phyloP scores from a whole-genome alignment of 768 basidiomycete genomes.

The Porphyrellus cyaneotinctus region DNA sequence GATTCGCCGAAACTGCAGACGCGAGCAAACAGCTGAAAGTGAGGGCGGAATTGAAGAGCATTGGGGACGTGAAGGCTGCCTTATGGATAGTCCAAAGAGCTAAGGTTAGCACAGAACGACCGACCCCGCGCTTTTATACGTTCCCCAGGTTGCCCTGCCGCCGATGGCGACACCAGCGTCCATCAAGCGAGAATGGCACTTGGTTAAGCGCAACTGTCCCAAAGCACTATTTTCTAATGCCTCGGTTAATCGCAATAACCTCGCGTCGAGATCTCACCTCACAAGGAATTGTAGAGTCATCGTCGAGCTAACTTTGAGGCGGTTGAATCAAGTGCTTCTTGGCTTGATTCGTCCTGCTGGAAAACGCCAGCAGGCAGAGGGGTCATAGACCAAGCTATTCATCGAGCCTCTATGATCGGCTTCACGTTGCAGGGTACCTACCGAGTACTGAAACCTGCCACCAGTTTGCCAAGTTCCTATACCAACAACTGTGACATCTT shows the following conservation, averaged over 20 bases:
- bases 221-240: neutral
- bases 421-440: too few relatives aligned
- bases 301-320: too few relatives aligned
- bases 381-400: too few relatives aligned
- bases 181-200: neutral
- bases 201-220: neutral
- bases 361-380: too few relatives aligned
- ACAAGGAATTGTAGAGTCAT: too few relatives aligned
- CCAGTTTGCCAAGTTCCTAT: too few relatives aligned
- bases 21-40: neutral
- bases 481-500: too few relatives aligned
- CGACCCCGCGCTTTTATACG: neutral
- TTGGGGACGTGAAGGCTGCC: neutral
- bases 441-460: too few relatives aligned
- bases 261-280: neutral
- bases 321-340: too few relatives aligned
- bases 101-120: neutral
- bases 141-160: neutral
- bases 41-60: neutral
- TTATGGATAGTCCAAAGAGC: neutral
- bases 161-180: neutral
- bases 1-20: neutral
- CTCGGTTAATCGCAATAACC: neutral
- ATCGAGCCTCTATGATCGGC: too few relatives aligned
- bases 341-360: too few relatives aligned